These are phyloP conservation scores for Trichoderma polysporum DNA, from an alignment of 2,329 filamentous ascomycete genomes.

Conservation along the genomic window DNA sequence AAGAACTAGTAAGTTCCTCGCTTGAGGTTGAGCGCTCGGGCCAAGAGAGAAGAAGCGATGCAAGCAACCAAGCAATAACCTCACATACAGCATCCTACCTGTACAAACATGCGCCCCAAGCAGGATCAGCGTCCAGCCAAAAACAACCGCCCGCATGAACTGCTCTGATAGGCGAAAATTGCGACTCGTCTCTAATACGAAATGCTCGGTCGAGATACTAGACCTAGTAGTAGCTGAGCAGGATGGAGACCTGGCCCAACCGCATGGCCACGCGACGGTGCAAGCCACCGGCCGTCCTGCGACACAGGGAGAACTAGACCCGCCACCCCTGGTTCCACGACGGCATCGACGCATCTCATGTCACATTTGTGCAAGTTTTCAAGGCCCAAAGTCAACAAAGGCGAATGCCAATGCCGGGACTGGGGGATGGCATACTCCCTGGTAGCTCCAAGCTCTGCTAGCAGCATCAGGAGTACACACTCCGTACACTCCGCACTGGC, in stretches of 20 bases:
- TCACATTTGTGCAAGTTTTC: conserved; percentile 11
- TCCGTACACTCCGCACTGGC: conserved; percentile 8
- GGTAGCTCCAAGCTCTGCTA: background rate
- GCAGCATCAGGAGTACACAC: background rate
- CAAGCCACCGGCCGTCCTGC: conserved; percentile 21
- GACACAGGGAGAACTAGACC: conserved; percentile 18
- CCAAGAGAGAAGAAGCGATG: too few species aligned
- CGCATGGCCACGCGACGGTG: conserved; percentile 11
- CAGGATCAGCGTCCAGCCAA: background rate
- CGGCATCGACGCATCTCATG: conserved; percentile 17
- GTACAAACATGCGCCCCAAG: background rate
- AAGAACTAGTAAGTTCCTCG: background rate
- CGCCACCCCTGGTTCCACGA: conserved; percentile 21
- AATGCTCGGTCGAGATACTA: background rate
- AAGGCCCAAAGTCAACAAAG: background rate
- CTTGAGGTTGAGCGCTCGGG: background rate
- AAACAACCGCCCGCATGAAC: background rate
- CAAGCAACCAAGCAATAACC: background rate
- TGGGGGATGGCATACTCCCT: background rate
- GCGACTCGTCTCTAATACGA: background rate
- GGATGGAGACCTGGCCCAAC: background rate
- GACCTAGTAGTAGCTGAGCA: background rate
- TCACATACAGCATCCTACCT: background rate
- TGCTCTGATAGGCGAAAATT: conserved; percentile 3
- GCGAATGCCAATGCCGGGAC: conserved; percentile 2